Evolutionary conservation across 2,329 filamentous ascomycete genomes (phyloP), one percentile per base, ranked within the genome.

Genomic region (Orbilia javanica): DNA sequence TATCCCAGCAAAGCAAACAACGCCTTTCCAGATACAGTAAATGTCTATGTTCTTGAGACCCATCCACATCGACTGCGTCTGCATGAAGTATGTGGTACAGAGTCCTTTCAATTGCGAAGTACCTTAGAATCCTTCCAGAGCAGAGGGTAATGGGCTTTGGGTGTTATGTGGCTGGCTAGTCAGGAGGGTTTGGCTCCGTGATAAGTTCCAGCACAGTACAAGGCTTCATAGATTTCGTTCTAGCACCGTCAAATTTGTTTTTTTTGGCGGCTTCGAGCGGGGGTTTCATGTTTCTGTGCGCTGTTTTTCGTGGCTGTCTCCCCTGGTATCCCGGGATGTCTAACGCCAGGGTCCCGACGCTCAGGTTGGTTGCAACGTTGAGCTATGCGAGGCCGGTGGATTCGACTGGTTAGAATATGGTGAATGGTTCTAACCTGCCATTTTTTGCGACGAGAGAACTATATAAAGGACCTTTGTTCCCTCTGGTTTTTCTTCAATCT

Each of bases 1-100:
- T 42, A 60, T 27, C 55, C 55, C 20, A 20, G 55, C 25, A 60
- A 27, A 18, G 55, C 55, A 60, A 60, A 60, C 55, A 60, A 60
- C 55, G 55, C 55, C 55, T 60, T 60, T 25, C 55, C 34, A 27
- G 11, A 39, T 60, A 34, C 42, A 34, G 34, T 60, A 60, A 60
- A 60, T 39, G 20, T 42, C 31, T 4, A 60, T 60, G 55, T 57
- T 36, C 52, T 57, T 31, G 18, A 34, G 52, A 57, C 52, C 34
- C 34, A 60, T 60, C 20, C 55, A 27, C 20, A 42, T 60, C 18
- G n/a, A 50, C 46, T 27, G 46, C 20, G 46, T 50, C 42, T 60
- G 55, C 55, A 60, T 27, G 34, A 60, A 42, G 55, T 60, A 60
- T 60, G 52, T 57, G 55, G 34, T 60, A 60, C 55, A 60, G 31